Conservation (phyloP, 306 rosid species). For the Betula pendula region DNA sequence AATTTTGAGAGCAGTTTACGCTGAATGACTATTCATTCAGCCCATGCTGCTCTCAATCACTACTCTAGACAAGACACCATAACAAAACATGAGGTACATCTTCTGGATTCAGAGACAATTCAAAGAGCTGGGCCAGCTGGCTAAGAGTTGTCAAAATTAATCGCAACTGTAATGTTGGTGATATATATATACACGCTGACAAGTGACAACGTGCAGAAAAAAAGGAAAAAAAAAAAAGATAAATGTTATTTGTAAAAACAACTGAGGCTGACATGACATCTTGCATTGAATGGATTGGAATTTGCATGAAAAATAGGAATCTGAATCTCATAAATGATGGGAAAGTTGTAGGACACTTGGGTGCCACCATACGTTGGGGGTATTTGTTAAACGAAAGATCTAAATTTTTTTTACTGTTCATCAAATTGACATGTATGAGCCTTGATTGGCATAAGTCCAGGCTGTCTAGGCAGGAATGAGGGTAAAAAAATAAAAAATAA, state of each 20-base stretch:
- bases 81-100: neutral
- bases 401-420: no score
- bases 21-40: no score
- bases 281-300: neutral
- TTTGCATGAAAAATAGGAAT: neutral
- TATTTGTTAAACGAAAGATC: no score
- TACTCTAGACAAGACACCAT: no score
- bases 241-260: no score
- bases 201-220: neutral
- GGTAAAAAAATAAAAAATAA: no score
- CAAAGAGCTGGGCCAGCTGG: constrained; percentile 6
- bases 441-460: no score
- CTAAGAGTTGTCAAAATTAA: neutral
- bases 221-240: neutral
- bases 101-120: neutral
- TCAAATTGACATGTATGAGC: no score
- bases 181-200: no score
- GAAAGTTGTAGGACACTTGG: neutral
- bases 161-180: neutral
- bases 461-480: no score
- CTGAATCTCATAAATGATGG: neutral
- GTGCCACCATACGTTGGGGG: neutral
- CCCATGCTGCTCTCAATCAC: no score
- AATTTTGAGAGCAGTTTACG: no score
- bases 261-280: neutral